phyloP scores from a whole-genome alignment of 495 filamentous ascomycete genomes.

The Lasiosphaeria miniovina region DNA sequence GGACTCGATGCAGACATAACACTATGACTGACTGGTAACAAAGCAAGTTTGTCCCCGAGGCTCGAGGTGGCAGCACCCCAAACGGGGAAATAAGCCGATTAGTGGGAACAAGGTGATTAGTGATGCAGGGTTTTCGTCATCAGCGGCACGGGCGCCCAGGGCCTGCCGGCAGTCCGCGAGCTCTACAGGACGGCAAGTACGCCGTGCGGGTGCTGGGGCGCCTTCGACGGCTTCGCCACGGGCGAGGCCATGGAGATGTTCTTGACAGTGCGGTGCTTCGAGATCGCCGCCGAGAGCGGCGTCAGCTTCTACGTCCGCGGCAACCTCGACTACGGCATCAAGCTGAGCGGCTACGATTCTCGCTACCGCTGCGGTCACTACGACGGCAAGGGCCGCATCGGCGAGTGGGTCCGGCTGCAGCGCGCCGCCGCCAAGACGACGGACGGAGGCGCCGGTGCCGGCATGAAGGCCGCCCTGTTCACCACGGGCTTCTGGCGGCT shows the following conservation, averaged over 20 bases:
- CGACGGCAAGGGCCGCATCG: constrained; percentile 55
- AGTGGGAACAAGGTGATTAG: no score
- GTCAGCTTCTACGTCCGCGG: constrained; percentile 54
- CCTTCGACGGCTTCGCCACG: constrained; percentile 49
- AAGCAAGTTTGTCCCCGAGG: no score
- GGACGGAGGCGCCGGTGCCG: constrained; percentile 21
- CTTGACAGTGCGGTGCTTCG: constrained; percentile 54
- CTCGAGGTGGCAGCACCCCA: no score
- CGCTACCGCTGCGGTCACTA: constrained; percentile 50
- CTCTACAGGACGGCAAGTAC: constrained; percentile 43
- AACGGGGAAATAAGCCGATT: no score
- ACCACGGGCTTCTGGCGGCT: constrained; percentile 52
- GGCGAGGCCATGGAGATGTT: constrained; percentile 55
- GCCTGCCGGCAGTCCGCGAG: constrained; percentile 46
- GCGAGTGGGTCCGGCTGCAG: constrained; percentile 47
- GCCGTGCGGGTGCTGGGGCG: constrained; percentile 48
- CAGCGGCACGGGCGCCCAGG: constrained; percentile 56
- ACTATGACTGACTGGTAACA: no score
- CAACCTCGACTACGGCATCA: constrained; percentile 45
- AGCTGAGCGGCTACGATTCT: constrained; percentile 45
- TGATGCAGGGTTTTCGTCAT: constrained; percentile 40
- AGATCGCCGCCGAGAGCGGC: constrained; percentile 49
- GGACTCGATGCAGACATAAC: no score
- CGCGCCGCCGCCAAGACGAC: no score
- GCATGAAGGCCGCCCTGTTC: constrained; percentile 48